phyloP scores from a whole-genome alignment of 768 basidiomycete species.

The Kwoniella sp. region DNA sequence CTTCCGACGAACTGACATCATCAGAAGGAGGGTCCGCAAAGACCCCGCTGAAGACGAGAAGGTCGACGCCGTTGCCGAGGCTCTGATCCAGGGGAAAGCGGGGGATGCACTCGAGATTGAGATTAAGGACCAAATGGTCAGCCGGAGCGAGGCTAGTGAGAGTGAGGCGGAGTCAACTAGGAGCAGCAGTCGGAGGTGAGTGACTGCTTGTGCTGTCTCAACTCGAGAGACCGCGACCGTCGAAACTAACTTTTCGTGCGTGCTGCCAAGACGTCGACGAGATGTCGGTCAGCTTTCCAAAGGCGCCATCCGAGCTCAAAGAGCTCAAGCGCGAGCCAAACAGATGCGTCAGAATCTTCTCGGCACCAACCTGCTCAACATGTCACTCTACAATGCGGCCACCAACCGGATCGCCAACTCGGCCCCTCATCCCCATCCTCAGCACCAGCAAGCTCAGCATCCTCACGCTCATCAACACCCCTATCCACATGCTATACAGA shows the following conservation, averaged over 20 bases:
- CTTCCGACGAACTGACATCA: conserved; percentile 52
- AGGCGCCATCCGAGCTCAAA: conserved; percentile 52
- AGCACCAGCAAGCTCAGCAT: conserved; percentile 7
- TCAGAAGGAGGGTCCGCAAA: conserved; percentile 53
- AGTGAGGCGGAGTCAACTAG: conserved; percentile 28
- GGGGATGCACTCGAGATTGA: conserved; percentile 50
- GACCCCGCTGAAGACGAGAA: conserved; percentile 55
- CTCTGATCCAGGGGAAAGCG: conserved; percentile 53
- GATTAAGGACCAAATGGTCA: conserved; percentile 48
- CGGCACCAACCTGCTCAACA: conserved; percentile 46
- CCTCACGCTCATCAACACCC: conserved; percentile 12
- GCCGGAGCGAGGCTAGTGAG: conserved; percentile 29
- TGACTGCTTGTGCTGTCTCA: too few species aligned
- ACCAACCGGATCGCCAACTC: conserved; percentile 10
- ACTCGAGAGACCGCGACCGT: too few species aligned
- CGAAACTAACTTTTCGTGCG: too few species aligned
- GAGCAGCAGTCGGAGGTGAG: conserved; percentile 32
- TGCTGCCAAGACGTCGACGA: conserved; percentile 44
- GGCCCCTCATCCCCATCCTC: conserved; percentile 26
- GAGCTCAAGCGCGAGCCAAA: conserved; percentile 48
- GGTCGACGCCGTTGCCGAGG: conserved; percentile 55
- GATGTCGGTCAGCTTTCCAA: conserved; percentile 54
- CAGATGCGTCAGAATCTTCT: conserved; percentile 51
- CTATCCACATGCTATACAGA: conserved; percentile 20
- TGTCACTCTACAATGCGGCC: conserved; percentile 39